phyloP scores from a whole-genome alignment of 352 stramenopile genomes.

The Phytophthora meadii region DNA sequence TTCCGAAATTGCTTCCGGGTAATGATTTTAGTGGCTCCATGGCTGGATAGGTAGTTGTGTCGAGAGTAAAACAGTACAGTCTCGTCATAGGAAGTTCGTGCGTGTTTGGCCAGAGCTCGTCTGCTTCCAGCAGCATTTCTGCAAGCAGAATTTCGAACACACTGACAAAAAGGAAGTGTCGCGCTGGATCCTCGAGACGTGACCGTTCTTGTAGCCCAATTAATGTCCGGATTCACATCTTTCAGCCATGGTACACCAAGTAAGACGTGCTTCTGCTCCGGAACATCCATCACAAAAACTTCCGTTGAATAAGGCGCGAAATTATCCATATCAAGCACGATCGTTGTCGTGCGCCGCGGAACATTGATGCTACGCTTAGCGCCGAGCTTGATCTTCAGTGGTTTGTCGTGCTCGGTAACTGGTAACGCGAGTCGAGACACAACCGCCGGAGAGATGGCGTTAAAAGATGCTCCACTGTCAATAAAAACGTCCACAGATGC shows the following conservation, averaged over 20 bases:
- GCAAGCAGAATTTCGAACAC: neutral
- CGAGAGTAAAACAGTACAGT: neutral
- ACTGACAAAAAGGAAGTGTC: neutral
- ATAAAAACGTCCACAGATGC: slow-evolving; percentile 8
- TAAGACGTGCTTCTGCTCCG: neutral
- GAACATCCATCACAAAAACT: neutral
- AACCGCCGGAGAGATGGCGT: slow-evolving; percentile 1
- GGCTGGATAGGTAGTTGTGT: too few species aligned
- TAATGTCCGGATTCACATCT: neutral
- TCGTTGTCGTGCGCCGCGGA: neutral
- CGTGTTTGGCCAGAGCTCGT: neutral
- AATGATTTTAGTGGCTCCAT: too few species aligned
- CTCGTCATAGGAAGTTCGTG: neutral
- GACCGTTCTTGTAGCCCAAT: too few species aligned
- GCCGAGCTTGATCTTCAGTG: slow-evolving; percentile 3
- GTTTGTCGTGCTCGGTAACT: neutral
- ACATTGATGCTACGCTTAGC: slow-evolving; percentile 3
- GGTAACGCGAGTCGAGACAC: neutral
- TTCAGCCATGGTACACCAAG: neutral
- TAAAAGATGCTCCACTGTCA: slow-evolving; percentile 7
- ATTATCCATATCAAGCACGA: neutral
- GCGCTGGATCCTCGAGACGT: neutral
- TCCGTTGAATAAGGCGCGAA: neutral
- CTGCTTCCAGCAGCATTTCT: neutral
- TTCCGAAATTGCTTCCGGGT: too few species aligned